Evolutionary conservation across 768 basidiomycete genomes (phyloP), one percentile per base, ranked within the genome.

Genomic region (Tricholoma saponaceum): DNA sequence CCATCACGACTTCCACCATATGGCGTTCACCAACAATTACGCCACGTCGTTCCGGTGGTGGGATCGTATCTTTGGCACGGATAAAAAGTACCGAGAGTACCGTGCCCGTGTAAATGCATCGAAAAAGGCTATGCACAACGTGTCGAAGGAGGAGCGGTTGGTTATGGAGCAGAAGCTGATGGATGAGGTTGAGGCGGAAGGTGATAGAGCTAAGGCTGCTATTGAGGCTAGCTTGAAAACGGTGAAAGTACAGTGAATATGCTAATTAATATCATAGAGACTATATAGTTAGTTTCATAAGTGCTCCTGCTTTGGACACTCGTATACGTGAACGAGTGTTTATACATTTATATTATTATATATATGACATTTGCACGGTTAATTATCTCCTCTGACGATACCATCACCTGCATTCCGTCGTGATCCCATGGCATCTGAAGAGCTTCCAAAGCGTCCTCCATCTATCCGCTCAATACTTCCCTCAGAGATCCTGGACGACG

Each of bases 1-100:
- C 66, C 93, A 96, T 75, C 95, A 97, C 70, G 95, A 98, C 69
- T 98, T 94, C 84, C 96, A 98, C 74, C 96, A 99, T 75, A 91
- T 94, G 90, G 87, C 90, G 3, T 96, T 95, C 79, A 85, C 84
- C 51, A 94, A 95, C 79, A 95, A 95, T 79, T 96, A 82, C 70
- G 90, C 92, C 8, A 95, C 94, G 6, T 91, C 89, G 20, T 97
- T 97, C 85, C 84, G 94, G 39, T 96, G 92, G 89, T 92, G 90
- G 72, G 96, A 98, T 72, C 81, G 82, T 58, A 73, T 93, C 62
- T 87, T 91, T 66, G 95, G 95, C 52, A 98, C 96, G 0, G 96
- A 99, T 67, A 72, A 79, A 72, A 93, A 92, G 77, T 98, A 97
- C 76, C 84, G 78, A 20, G 86, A 83, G 32, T 94, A 95, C 78